Evolutionary conservation across 2,329 filamentous ascomycete species (phyloP), one percentile per base, ranked within the genome.

Genomic region (Dothideomycetes sp.): DNA sequence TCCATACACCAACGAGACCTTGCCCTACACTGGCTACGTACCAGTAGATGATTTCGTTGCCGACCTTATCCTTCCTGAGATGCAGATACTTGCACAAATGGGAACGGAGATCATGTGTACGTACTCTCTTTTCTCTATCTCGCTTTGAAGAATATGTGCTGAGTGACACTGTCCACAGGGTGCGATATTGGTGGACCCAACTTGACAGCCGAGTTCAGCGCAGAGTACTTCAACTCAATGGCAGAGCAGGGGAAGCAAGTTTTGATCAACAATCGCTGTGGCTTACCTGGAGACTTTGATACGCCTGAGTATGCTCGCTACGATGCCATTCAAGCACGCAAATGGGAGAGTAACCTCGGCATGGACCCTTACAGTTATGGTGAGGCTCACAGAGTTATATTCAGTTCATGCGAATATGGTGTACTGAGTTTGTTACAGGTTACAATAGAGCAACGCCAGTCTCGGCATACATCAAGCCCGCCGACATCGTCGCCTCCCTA

Each of bases 281-380:
- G 74, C 3, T 55, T 74, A 0, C 60, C 69, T 0, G 65, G 66
- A 10, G 73, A 78, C 57, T 78, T 76, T 48, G 73, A 78, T 52
- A 78, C 74, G 1, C 74, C 74, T 1, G 74, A 78, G 52, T 79
- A 78, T 51, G 59, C 62, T 19, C 63, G 62, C 6, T 74, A 70
- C 51, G 57, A 61, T 3, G 62, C 66, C 3, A 64, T 69, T 7
- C 71, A 74, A 53, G 53, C 60, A 22, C 62, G 71, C 19, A 78
- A 78, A 54, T 79, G 74, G 74, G 75, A 78, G 56, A 69, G 60
- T 28, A 78, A 70, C 54, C 64, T 64, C 29, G 74, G 74, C 25
- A 73, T 79, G 70, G 74, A 78, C 48, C 74, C 74, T 0, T 77
- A 64, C 49, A 67, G 62, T 46, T 78, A 78, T 48, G 74, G n/a